Percentiles rank a stretch among this genome's conserved stretches.
These are phyloP conservation scores for Mycena maculata DNA, from an alignment of 768 basidiomycete genomes.

Conservation along the genomic window DNA sequence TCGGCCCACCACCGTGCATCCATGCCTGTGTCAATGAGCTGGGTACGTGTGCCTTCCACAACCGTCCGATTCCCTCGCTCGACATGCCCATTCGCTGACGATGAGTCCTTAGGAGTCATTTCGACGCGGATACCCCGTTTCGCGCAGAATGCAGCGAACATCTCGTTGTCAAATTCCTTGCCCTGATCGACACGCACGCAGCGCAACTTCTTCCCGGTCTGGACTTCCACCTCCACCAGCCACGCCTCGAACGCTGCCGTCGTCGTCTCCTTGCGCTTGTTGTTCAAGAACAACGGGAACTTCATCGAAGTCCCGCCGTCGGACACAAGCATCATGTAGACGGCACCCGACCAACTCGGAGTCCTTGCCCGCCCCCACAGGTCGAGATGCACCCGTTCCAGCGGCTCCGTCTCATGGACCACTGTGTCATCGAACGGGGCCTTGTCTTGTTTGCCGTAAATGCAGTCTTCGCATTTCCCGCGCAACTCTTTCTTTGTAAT, in stretches of 20 bases:
- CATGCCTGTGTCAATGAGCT: conserved; percentile 5
- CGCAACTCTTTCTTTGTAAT: neutral
- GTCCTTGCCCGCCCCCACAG: neutral
- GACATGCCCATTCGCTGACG: conserved; percentile 32
- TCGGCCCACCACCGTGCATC: neutral
- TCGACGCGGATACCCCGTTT: neutral
- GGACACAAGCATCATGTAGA: neutral
- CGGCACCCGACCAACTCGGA: neutral
- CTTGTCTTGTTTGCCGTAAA: neutral
- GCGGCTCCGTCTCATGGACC: neutral
- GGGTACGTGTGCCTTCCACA: conserved; percentile 30
- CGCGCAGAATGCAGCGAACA: neutral
- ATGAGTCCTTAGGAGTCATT: neutral
- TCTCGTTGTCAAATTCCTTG: neutral
- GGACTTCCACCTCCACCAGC: too few species aligned
- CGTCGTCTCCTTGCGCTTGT: neutral
- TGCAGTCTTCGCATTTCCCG: neutral
- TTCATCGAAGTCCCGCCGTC: neutral
- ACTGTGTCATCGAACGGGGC: neutral
- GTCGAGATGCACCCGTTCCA: neutral
- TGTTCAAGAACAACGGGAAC: neutral
- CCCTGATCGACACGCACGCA: neutral
- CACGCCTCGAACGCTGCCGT: neutral
- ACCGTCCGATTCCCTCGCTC: conserved; percentile 38
- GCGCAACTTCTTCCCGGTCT: neutral